A percentile compares a stretch with the other conserved stretches of the same genome.
Evolutionary conservation across 306 rosid species (phyloP).

Genomic region (Glycine latifolia): DNA sequence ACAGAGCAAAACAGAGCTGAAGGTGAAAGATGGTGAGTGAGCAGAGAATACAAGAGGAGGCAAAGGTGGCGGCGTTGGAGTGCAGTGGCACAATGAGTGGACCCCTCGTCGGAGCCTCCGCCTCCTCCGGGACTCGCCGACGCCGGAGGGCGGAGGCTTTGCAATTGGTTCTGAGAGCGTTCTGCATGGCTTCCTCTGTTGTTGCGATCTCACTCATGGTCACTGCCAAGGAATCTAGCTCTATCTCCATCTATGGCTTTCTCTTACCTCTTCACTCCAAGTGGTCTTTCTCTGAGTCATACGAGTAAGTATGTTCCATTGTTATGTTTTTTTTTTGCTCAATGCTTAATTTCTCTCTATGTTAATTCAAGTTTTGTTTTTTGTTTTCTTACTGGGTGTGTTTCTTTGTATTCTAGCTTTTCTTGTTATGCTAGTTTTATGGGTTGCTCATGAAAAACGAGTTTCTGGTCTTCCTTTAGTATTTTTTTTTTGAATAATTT

Average conservation of each 20-base stretch:
- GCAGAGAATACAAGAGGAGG: slow-evolving; percentile 55
- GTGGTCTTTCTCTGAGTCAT: slow-evolving; percentile 83
- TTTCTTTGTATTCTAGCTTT: background rate
- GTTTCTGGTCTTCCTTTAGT: background rate
- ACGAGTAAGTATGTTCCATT: slow-evolving; percentile 56
- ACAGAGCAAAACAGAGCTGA: slow-evolving; percentile 23
- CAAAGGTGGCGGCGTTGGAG: slow-evolving; percentile 52
- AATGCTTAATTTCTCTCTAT: background rate
- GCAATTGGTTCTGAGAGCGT: slow-evolving; percentile 58
- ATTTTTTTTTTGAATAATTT: background rate
- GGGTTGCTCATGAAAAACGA: slow-evolving; percentile 1
- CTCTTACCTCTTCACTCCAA: slow-evolving; percentile 71
- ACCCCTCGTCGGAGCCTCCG: slow-evolving; percentile 46
- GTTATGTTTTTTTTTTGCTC: background rate
- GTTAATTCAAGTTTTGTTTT: background rate
- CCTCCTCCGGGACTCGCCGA: background rate
- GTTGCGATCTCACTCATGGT: slow-evolving; percentile 72
- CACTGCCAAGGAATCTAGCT: slow-evolving; percentile 69
- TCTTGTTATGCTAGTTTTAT: background rate
- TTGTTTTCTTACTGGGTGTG: too few relatives aligned
- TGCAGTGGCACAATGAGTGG: slow-evolving; percentile 54
- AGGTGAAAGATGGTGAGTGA: slow-evolving; percentile 52
- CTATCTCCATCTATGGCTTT: slow-evolving; percentile 69
- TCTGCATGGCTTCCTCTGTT: slow-evolving; percentile 62
- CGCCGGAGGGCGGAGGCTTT: slow-evolving; percentile 57